Evolutionary conservation across 176 grass and related monocot species (phyloP), one percentile per base, ranked within the genome.

Genomic region (Bonia amplexicaulis): DNA sequence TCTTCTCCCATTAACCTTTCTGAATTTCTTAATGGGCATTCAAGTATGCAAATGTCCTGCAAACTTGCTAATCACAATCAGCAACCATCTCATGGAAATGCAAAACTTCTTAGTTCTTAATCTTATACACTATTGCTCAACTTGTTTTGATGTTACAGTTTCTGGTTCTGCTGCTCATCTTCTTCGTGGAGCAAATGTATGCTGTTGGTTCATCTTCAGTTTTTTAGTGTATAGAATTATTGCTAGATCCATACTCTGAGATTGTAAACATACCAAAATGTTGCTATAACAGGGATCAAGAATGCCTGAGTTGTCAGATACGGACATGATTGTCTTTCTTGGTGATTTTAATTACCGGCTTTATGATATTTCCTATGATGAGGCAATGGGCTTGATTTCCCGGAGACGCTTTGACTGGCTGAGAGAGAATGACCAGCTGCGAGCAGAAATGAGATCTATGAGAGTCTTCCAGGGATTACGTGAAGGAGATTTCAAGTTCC

Each of bases 311-410:
- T 69, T 98, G 69, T 90, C 96, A 68, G 85, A 98, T 66, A 80
- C 37, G 37, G 93, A 98, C 84, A 90, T 98, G 96, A 78, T 93
- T 77, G 80, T 98, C 39, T 98, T 98, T 92, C 85, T 98, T 79
- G 96, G 96, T 89, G 96, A 98, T 66, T 92, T 98, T 33, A 98
- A 98, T 85, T 98, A 98, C 80, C 89, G 96, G 29, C 85, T 98
- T 76, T 77, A 89, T 78, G 69, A 71, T 76, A 83, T 95, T 48
- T 87, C 96, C 16, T 98, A 95, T 83, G 96, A 98, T 51, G 91
- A 93, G 71, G 93, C 93, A 46, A 89, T 88, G 87, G 74, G 66
- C 22, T 89, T 95, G 37, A 76, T 98, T 83, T 93, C 88, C 59
- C 85, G 44, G 80, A 87, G 80, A 66, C 41, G 72, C 71, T 95